Evolutionary conservation across 805 yeast species (phyloP).

Genomic region (Teunomyces gatunensis): DNA sequence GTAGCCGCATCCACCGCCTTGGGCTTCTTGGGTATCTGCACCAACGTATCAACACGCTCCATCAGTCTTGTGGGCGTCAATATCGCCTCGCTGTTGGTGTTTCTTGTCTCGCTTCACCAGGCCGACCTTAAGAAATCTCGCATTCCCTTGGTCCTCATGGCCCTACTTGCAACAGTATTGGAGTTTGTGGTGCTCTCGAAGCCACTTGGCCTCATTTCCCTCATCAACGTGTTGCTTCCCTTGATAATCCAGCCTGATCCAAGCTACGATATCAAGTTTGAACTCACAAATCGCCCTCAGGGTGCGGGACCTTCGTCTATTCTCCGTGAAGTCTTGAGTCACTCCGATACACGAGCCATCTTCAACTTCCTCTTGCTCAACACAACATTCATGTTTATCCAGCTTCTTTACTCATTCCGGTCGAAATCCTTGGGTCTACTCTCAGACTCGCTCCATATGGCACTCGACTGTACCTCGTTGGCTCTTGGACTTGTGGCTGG

Average conservation of each 20-base stretch:
- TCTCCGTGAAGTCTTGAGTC: slow-evolving; percentile 31
- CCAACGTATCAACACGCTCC: not conserved
- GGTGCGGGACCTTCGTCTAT: slow-evolving; percentile 11
- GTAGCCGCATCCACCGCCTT: not conserved
- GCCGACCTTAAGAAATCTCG: slow-evolving; percentile 15
- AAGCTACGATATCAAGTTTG: slow-evolving; percentile 4
- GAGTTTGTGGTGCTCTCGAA: slow-evolving; percentile 20
- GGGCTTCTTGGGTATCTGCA: slow-evolving; percentile 2
- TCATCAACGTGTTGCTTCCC: slow-evolving; percentile 17
- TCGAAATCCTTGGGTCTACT: slow-evolving; percentile 88
- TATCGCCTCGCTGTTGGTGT: slow-evolving; percentile 22
- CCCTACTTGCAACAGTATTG: slow-evolving; percentile 16
- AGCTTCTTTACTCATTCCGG: slow-evolving; percentile 84
- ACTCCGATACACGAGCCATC: slow-evolving; percentile 76
- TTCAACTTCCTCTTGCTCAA: slow-evolving; percentile 83
- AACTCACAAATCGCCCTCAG: not conserved
- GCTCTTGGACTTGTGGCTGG: slow-evolving; percentile 89
- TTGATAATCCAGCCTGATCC: slow-evolving; percentile 19
- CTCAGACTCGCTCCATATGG: slow-evolving; percentile 95
- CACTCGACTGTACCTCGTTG: slow-evolving; percentile 87
- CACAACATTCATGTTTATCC: slow-evolving; percentile 92
- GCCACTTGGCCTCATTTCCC: slow-evolving; percentile 4
- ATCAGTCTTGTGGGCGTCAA: slow-evolving; percentile 23
- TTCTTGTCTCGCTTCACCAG: slow-evolving; percentile 24
- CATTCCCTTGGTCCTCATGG: slow-evolving; percentile 15